These are phyloP conservation scores for Aspergillus neoniger DNA, from an alignment of 2,329 filamentous ascomycete genomes.

Conservation along the genomic window DNA sequence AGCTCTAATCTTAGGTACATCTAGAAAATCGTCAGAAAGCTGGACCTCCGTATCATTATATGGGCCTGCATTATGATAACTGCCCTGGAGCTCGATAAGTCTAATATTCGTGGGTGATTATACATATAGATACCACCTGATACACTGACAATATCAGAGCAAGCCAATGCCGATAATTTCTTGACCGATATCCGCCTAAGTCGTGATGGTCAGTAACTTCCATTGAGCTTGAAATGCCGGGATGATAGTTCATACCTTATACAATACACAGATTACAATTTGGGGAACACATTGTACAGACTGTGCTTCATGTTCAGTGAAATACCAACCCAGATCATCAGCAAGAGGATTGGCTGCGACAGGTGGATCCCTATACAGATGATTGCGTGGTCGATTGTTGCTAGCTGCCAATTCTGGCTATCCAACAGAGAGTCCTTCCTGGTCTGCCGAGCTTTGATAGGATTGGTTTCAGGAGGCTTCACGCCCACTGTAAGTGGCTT, in stretches of 20 bases:
- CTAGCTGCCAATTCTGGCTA: slow-evolving; percentile 47
- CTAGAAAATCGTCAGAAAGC: slow-evolving; percentile 18
- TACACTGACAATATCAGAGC: slow-evolving; percentile 27
- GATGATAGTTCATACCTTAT: background rate
- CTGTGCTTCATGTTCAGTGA: slow-evolving; percentile 56
- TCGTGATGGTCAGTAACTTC: slow-evolving; percentile 24
- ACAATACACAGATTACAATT: slow-evolving; percentile 26
- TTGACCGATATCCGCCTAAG: slow-evolving; percentile 41
- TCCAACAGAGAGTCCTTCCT: slow-evolving; percentile 46
- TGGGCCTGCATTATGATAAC: slow-evolving; percentile 59
- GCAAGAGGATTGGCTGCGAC: slow-evolving; percentile 57
- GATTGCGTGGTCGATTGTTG: slow-evolving; percentile 40
- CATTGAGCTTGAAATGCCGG: background rate
- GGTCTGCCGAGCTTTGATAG: slow-evolving; percentile 47
- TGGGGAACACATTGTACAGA: slow-evolving; percentile 58
- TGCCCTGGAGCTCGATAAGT: slow-evolving; percentile 60
- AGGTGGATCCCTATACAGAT: slow-evolving; percentile 60
- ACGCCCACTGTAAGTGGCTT: slow-evolving; percentile 31
- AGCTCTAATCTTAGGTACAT: slow-evolving; percentile 47
- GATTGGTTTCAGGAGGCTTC: slow-evolving; percentile 52
- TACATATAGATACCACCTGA: slow-evolving; percentile 50
- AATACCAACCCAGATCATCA: slow-evolving; percentile 59
- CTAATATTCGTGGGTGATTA: slow-evolving; percentile 48
- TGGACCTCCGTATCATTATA: slow-evolving; percentile 28
- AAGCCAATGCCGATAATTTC: slow-evolving; percentile 61